Conservation (phyloP, 768 basidiomycete species). For the Calocybe indica region DNA sequence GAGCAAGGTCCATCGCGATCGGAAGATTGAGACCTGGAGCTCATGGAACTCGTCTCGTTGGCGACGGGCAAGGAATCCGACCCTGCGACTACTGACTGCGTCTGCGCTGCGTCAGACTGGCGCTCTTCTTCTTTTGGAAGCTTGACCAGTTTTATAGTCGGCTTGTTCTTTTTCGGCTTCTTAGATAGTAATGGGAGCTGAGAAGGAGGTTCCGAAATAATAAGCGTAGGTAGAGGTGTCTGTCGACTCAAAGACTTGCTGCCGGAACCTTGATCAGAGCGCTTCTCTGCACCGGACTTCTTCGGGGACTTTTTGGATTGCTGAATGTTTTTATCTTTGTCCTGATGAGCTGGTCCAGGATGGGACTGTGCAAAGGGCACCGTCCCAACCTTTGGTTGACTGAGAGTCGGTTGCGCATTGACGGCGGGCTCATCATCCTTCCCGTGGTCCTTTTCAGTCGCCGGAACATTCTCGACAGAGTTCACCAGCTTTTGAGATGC, state of each 20-base stretch:
- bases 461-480: conserved; percentile 29
- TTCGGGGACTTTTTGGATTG: neutral
- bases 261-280: neutral
- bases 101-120: conserved; percentile 34
- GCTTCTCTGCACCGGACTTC: neutral
- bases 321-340: neutral
- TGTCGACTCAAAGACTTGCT: neutral
- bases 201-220: conserved; percentile 26
- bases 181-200: conserved; percentile 77
- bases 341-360: neutral
- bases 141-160: conserved; percentile 50
- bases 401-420: too few species aligned
- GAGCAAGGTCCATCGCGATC: conserved; percentile 46
- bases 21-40: conserved; percentile 57
- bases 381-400: too few species aligned
- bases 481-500: conserved; percentile 33
- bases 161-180: conserved; percentile 80
- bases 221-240: conserved; percentile 15
- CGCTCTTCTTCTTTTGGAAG: conserved; percentile 52
- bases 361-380: too few species aligned
- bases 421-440: conserved; percentile 1
- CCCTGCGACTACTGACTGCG: conserved; percentile 39
- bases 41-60: conserved; percentile 44
- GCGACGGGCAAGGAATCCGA: conserved; percentile 37
- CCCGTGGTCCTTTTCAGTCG: conserved; percentile 27